A percentile compares a stretch with the other conserved stretches of the same genome.
Evolutionary conservation across 441 rosid genomes (phyloP).

Genomic region (Melianthus villosus): DNA sequence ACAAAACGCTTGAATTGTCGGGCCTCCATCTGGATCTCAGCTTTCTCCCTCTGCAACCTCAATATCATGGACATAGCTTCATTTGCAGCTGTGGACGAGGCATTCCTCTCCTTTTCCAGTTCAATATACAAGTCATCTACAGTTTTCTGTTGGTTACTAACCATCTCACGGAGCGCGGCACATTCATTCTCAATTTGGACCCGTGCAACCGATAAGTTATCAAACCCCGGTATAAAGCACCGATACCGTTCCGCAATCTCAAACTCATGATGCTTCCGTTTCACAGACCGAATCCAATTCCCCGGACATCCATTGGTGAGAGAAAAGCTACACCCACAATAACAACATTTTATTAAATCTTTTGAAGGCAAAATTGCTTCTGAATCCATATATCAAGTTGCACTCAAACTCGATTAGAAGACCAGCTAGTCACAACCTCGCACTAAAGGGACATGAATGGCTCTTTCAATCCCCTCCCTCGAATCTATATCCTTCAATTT

Average conservation of each 20-base stretch:
- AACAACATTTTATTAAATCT: conserved; percentile 33
- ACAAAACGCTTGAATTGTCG: conserved; percentile 80
- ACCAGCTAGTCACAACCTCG: neutral
- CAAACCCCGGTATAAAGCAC: conserved; percentile 45
- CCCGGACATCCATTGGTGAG: conserved; percentile 12
- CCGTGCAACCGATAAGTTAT: conserved; percentile 36
- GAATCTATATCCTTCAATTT: neutral
- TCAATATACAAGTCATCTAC: conserved; percentile 54
- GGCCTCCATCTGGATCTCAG: conserved; percentile 79
- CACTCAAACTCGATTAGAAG: conserved; percentile 13
- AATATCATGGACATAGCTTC: conserved; percentile 98
- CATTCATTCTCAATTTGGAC: conserved; percentile 73
- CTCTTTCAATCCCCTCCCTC: neutral
- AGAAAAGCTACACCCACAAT: conserved; percentile 49
- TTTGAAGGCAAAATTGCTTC: conserved; percentile 16
- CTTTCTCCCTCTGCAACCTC: conserved; percentile 92
- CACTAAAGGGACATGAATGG: neutral
- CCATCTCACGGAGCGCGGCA: conserved; percentile 51
- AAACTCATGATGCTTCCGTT: conserved; percentile 52
- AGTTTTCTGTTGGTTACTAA: conserved; percentile 50
- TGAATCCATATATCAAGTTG: conserved; percentile 35
- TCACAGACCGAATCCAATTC: conserved; percentile 54
- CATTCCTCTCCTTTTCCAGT: conserved; percentile 87
- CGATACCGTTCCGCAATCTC: conserved; percentile 24
- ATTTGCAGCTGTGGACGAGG: conserved; percentile 77